phyloP scores from a whole-genome alignment of 306 rosid species.

The Prunus mume region DNA sequence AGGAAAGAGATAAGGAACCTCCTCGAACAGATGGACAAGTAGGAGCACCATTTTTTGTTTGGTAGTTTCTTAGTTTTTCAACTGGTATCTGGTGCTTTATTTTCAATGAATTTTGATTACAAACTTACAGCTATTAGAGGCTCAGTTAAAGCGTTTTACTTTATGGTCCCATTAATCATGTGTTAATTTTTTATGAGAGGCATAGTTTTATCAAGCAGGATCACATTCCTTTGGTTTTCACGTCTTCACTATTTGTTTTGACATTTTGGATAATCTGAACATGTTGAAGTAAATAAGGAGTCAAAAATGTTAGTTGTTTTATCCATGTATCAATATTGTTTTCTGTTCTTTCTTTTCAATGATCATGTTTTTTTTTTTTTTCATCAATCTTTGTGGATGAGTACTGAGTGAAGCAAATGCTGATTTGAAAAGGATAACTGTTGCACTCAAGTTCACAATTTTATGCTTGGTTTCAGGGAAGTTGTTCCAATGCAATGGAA shows the following conservation, averaged over 20 bases:
- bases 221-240: neutral
- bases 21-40: constrained; percentile 37
- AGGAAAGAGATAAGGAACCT: constrained; percentile 39
- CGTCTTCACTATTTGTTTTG: neutral
- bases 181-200: neutral
- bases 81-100: neutral
- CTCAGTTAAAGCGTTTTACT: neutral
- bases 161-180: neutral
- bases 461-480: constrained; percentile 36
- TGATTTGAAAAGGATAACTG: neutral
- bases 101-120: neutral
- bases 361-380: neutral
- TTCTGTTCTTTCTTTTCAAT: neutral
- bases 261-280: neutral
- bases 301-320: neutral
- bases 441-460: neutral
- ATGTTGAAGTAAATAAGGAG: neutral
- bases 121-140: neutral
- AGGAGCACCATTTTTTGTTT: constrained; percentile 17
- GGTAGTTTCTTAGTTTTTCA: neutral
- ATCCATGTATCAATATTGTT: neutral
- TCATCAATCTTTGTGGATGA: neutral
- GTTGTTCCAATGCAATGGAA: constrained; percentile 31
- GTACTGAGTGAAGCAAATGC: neutral
- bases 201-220: neutral